A percentile compares a stretch with the other conserved stretches of the same genome.
phyloP scores from a whole-genome alignment of 1,284 basidiomycete species.

The Cystobasidium slooffiae region DNA sequence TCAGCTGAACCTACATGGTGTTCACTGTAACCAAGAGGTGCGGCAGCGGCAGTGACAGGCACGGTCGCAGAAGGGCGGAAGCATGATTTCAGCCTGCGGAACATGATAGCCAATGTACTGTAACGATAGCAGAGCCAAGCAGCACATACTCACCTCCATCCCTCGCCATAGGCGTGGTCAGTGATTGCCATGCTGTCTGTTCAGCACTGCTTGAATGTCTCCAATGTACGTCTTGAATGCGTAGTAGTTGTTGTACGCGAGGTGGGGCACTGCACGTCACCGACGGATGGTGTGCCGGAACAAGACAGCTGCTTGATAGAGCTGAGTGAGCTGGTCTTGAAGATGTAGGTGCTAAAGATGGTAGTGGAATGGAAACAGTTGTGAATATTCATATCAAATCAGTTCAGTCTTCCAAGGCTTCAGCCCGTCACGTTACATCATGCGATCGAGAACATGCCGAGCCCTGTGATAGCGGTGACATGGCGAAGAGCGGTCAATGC shows the following conservation, averaged over 20 bases:
- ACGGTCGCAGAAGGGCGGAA: background rate
- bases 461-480: too few relatives aligned
- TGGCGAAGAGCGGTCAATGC: too few relatives aligned
- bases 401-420: too few relatives aligned
- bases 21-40: background rate
- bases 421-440: too few relatives aligned
- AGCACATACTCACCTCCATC: background rate
- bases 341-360: too few relatives aligned
- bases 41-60: background rate
- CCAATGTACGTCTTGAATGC: background rate
- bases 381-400: too few relatives aligned
- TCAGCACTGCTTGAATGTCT: background rate
- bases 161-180: conserved; percentile 23
- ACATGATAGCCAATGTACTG: background rate
- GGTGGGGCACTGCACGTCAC: conserved; percentile 4
- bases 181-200: background rate
- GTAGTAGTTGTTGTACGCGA: background rate
- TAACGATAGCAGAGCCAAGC: background rate
- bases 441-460: too few relatives aligned
- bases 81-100: conserved; percentile 6
- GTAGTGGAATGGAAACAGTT: too few relatives aligned
- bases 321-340: too few relatives aligned
- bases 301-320: background rate
- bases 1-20: conserved; percentile 5
- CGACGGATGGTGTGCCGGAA: background rate